These are phyloP conservation scores for Xylariales sp. DNA, from an alignment of 2,329 filamentous ascomycete species.

Conservation along the genomic window DNA sequence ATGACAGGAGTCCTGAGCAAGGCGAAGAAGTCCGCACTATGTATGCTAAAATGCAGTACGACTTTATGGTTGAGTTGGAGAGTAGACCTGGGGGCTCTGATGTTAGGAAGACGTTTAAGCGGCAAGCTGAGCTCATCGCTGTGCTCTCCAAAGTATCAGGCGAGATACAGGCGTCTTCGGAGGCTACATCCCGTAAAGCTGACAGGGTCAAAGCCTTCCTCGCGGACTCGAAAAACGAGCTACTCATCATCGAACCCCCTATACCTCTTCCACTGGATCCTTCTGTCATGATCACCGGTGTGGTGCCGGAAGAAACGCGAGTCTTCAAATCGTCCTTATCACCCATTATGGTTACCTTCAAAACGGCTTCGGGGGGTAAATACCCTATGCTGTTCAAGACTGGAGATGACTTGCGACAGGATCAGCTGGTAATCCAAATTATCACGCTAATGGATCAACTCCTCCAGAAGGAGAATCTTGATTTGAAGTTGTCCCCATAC, in stretches of 20 bases:
- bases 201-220: slow-evolving; percentile 82
- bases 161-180: slow-evolving; percentile 77
- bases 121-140: slow-evolving; percentile 86
- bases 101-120: slow-evolving; percentile 69
- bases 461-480: slow-evolving; percentile 90
- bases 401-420: slow-evolving; percentile 91
- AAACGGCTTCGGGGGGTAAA: slow-evolving; percentile 67
- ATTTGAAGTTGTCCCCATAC: slow-evolving; percentile 92
- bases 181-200: slow-evolving; percentile 74
- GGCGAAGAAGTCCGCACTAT: slow-evolving; percentile 73
- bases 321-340: slow-evolving; percentile 96
- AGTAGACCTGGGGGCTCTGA: slow-evolving; percentile 66
- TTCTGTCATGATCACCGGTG: slow-evolving; percentile 70
- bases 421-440: slow-evolving; percentile 94
- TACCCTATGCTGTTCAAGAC: slow-evolving; percentile 98
- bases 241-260: slow-evolving; percentile 77
- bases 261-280: slow-evolving; percentile 87
- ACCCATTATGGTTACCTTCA: slow-evolving; percentile 88
- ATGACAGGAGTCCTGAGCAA: slow-evolving; percentile 75
- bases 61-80: slow-evolving; percentile 89
- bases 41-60: slow-evolving; percentile 89
- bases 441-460: slow-evolving; percentile 97
- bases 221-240: slow-evolving; percentile 84
- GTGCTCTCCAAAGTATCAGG: slow-evolving; percentile 84
- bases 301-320: slow-evolving; percentile 77